Conservation (phyloP, 768 basidiomycete species). For the Psilocybe cyanescens region DNA sequence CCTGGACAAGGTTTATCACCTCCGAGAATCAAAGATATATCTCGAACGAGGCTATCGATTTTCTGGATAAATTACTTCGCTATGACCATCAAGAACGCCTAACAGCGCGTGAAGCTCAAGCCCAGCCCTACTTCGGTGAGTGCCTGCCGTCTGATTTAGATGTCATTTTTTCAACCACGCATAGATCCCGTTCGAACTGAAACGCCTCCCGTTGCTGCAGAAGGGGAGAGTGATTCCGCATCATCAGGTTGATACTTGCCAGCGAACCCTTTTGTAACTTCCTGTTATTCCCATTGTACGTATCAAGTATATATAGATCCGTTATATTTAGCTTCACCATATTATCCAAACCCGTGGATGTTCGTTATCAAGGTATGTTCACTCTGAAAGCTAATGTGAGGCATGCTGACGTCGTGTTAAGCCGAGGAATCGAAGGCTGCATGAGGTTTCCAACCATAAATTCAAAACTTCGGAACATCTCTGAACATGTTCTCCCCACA, state of each 20-base stretch:
- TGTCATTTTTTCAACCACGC: conserved; percentile 14
- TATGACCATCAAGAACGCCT: conserved; percentile 98
- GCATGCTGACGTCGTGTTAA: conserved; percentile 18
- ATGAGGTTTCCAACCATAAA: conserved; percentile 9
- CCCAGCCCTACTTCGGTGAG: conserved; percentile 90
- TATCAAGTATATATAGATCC: conserved; percentile 40
- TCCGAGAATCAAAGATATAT: conserved; percentile 96
- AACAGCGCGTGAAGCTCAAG: conserved; percentile 92
- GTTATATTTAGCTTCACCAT: conserved; percentile 30
- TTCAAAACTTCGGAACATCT: conserved; percentile 24
- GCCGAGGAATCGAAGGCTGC: conserved; percentile 15
- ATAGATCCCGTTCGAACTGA: conserved; percentile 70
- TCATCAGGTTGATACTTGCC: conserved; percentile 43
- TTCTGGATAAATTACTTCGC: conserved; percentile 91
- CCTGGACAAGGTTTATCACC: conserved; percentile 95
- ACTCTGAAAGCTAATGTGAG: conserved; percentile 12
- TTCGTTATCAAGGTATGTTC: conserved; percentile 20
- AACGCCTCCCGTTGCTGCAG: conserved; percentile 45
- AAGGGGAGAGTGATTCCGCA: conserved; percentile 69
- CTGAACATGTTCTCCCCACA: conserved; percentile 11
- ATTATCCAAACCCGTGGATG: conserved; percentile 15
- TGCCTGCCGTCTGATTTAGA: conserved; percentile 14
- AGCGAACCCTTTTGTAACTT: conserved; percentile 21
- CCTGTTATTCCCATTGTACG: conserved; percentile 31
- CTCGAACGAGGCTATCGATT: conserved; percentile 95